A percentile compares a stretch with the other conserved stretches of the same genome.
phyloP scores from a whole-genome alignment of 2,329 filamentous ascomycete species.

The Talaromyces atroroseus region DNA sequence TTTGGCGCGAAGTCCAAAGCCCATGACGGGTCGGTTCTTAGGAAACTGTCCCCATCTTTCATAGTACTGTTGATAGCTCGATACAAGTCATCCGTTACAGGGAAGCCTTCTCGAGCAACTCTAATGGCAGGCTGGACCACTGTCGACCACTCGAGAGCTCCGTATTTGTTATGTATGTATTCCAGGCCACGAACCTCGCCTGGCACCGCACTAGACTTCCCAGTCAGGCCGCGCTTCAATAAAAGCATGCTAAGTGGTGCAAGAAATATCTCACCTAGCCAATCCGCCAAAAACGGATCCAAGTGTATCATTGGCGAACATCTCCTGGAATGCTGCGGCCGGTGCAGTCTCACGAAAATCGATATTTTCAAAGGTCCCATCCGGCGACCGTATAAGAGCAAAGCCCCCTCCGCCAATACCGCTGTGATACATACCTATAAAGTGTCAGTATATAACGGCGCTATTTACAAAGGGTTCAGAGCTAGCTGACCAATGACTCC shows the following conservation, averaged over 20 bases:
- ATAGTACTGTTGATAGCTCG: slow-evolving; percentile 61
- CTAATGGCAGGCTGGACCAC: slow-evolving; percentile 70
- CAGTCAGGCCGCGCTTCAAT: not conserved
- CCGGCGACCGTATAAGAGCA: slow-evolving; percentile 66
- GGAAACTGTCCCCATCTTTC: slow-evolving; percentile 54
- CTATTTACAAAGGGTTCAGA: not conserved
- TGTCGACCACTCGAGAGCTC: slow-evolving; percentile 61
- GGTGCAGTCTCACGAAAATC: slow-evolving; percentile 90
- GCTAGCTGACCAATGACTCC: slow-evolving; percentile 56
- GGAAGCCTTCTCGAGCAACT: slow-evolving; percentile 69
- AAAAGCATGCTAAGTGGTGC: not conserved
- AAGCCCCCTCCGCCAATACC: slow-evolving; percentile 91
- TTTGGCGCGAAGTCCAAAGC: slow-evolving; percentile 84
- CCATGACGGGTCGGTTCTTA: slow-evolving; percentile 71
- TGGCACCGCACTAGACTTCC: slow-evolving; percentile 45
- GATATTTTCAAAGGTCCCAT: slow-evolving; percentile 77
- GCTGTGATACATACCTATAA: slow-evolving; percentile 62
- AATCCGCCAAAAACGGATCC: slow-evolving; percentile 68
- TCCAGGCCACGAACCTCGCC: slow-evolving; percentile 68
- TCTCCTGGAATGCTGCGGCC: slow-evolving; percentile 71
- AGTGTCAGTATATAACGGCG: slow-evolving; percentile 1
- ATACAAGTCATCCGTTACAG: slow-evolving; percentile 66
- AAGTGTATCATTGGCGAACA: slow-evolving; percentile 68
- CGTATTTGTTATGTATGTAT: slow-evolving; percentile 62
- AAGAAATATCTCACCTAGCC: slow-evolving; percentile 44